Conservation (phyloP, 495 filamentous ascomycete genomes). For the Lepidopterella palustris region DNA sequence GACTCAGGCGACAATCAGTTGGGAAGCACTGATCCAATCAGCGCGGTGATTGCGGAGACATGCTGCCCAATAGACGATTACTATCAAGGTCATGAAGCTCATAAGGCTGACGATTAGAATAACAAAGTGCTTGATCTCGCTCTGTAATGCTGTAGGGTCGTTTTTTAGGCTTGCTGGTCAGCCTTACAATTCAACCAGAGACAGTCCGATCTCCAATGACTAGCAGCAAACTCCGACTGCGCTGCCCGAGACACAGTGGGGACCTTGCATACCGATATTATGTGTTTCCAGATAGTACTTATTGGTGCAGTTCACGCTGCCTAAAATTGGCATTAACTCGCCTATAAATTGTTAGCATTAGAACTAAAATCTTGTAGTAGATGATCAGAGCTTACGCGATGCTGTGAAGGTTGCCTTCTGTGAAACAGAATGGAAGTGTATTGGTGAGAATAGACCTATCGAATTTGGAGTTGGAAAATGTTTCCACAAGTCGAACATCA, state of each 20-base stretch:
- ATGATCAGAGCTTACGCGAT: too few species aligned
- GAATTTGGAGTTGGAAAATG: constrained; percentile 60
- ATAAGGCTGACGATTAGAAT: constrained; percentile 52
- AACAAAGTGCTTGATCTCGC: constrained; percentile 63
- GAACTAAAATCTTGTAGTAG: neutral
- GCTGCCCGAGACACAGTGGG: constrained; percentile 58
- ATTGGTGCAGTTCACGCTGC: constrained; percentile 54
- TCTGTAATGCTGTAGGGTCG: constrained; percentile 57
- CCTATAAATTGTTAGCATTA: constrained; percentile 33
- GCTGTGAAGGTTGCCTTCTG: too few species aligned
- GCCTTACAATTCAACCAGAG: constrained; percentile 62
- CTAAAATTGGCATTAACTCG: constrained; percentile 57
- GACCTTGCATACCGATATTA: constrained; percentile 66
- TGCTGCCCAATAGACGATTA: constrained; percentile 53
- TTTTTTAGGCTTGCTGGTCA: constrained; percentile 56
- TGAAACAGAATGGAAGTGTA: constrained; percentile 13
- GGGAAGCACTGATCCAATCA: constrained; percentile 60
- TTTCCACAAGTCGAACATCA: constrained; percentile 58
- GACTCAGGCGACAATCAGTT: constrained; percentile 60
- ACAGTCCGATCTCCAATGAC: constrained; percentile 54
- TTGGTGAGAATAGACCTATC: constrained; percentile 66
- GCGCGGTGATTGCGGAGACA: constrained; percentile 57
- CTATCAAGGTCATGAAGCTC: constrained; percentile 47
- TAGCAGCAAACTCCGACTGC: constrained; percentile 59
- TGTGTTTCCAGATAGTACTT: constrained; percentile 67